Conservation (phyloP, 352 stramenopile genomes). For the Phytophthora pini region DNA sequence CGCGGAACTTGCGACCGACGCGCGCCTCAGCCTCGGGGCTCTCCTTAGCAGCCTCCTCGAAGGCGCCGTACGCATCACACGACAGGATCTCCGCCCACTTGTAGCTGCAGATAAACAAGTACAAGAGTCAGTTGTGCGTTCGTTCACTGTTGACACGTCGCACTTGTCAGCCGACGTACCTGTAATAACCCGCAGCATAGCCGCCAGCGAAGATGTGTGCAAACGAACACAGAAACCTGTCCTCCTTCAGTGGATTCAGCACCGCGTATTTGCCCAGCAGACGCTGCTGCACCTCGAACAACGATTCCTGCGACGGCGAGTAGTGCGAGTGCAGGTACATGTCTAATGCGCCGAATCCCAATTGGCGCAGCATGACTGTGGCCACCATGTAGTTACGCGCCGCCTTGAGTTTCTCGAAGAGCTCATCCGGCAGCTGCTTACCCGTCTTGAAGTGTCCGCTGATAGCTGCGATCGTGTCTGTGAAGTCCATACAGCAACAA, state of each 20-base stretch:
- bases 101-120: slow-evolving; percentile 49
- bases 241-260: slow-evolving; percentile 91
- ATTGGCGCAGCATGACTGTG: slow-evolving; percentile 95
- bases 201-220: slow-evolving; percentile 98
- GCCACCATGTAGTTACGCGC: slow-evolving; percentile 97
- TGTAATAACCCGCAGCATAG: slow-evolving; percentile 98
- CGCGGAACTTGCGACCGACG: slow-evolving; percentile 93
- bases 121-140: slow-evolving; percentile 8
- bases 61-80: slow-evolving; percentile 97
- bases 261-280: slow-evolving; percentile 89
- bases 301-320: slow-evolving; percentile 65
- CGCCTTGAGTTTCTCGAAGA: slow-evolving; percentile 97
- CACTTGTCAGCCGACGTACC: slow-evolving; percentile 48
- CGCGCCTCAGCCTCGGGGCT: slow-evolving; percentile 61
- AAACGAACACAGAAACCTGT: slow-evolving; percentile 99
- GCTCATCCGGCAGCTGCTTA: slow-evolving; percentile 91
- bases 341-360: slow-evolving; percentile 94
- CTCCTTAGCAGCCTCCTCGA: slow-evolving; percentile 93
- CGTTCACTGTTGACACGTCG: slow-evolving; percentile 8
- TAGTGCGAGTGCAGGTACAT: slow-evolving; percentile 88
- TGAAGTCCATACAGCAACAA: slow-evolving; percentile 5
- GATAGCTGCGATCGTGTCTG: slow-evolving; percentile 87
- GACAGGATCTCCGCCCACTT: slow-evolving; percentile 98
- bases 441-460: slow-evolving; percentile 87
- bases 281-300: slow-evolving; percentile 95